Base-by-base conservation (phyloP, 805 yeast genomes). In the Yamadazyma philogaea region DNA sequence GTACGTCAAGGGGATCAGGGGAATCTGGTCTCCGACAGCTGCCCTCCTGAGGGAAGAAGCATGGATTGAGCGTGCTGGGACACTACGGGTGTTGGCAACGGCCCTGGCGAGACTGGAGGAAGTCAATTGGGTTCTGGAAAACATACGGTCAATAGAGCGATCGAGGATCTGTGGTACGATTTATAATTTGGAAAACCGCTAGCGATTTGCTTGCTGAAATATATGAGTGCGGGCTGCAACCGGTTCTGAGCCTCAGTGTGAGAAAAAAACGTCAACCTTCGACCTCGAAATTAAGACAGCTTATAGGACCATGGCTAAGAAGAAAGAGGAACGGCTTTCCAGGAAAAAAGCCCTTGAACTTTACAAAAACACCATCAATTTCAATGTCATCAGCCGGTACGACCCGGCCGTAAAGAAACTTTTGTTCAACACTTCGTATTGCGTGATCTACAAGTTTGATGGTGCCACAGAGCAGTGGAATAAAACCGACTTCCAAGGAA, bases 341-440 rank as follows among this genome's bases (percentile, higher is more conserved):
- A 66, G 70, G 3, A 60, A 59, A 39, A 63, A 64, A 50, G 77
- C 84, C 0, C 59, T 79, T 42, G 84, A 80, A 39, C 73, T 84
- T 17, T 85, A 80, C 55, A 73, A 81, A 39, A 79, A 78, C 47
- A 84, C 90, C 0, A 64, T 85, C 36, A 83, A 85, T 37, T 84
- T 77, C 64, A 85, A 84, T 56, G 90, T 85, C 40, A 82, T 85
- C 22, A 82, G 84, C 18, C 73, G 89, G 46, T 85, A 85, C 55
- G 95, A 85, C 51, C 85, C 90, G 0, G 71, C 72, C 48, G 78
- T 84, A 37, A 79, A 82, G 43, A 87, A 82, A 55, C 67, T 85
- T 22, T 63, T 84, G 32, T 82, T 78, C 53, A 76, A 81, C 40
- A 77, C 90, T 2, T 79, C 90, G 12, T 87, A 84, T 57, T 80